Base-by-base conservation (phyloP, 805 yeast species). In the Cyberlindnera bimundalis region DNA sequence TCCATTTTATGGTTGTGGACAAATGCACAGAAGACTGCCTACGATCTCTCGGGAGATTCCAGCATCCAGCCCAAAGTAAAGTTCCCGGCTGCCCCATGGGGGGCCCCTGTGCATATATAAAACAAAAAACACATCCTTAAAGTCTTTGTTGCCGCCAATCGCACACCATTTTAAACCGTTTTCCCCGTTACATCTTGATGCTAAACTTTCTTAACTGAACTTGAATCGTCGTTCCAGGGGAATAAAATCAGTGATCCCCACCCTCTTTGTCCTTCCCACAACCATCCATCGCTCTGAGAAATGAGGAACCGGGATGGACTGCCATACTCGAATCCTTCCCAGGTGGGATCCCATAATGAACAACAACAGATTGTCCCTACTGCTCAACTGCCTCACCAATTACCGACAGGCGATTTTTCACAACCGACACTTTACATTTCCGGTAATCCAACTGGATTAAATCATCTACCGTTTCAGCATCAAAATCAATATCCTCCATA, bases 1-100 rank as follows among this genome's bases (percentile, higher is more conserved):
- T 17, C 25, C n/a, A 5, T 16, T 25, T 16, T 31, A 32, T 19
- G 30, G 37, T 39, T 21, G 29, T 26, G 43, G 43, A 40, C 43
- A 40, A 31, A 40, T 31, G 36, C 43, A 35, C 43, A 40, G 43
- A 40, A 34, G 34, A 15, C 37, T 28, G 35, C 38, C 26, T 14
- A 29, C 23, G 31, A 24, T 38, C 33, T 26, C 18, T 33, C 33
- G 24, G 35, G 32, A 20, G 31, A 20, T 19, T 18, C n/a, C 32
- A 27, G 35, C 35, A 14, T 20, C 35, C 35, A 23, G 28, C 19
- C 28, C 35, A 32, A 23, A n/a, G 28, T 18, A 15, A 13, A 19
- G 17, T n/a, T 29, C 32, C 26, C 30, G 37, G 14, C 37, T 35
- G 37, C 37, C 37, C 32, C 32, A 35, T 28, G 37, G 37, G 23